Base-by-base conservation (phyloP, 306 rosid genomes). In the Vigna nakashimae region DNA sequence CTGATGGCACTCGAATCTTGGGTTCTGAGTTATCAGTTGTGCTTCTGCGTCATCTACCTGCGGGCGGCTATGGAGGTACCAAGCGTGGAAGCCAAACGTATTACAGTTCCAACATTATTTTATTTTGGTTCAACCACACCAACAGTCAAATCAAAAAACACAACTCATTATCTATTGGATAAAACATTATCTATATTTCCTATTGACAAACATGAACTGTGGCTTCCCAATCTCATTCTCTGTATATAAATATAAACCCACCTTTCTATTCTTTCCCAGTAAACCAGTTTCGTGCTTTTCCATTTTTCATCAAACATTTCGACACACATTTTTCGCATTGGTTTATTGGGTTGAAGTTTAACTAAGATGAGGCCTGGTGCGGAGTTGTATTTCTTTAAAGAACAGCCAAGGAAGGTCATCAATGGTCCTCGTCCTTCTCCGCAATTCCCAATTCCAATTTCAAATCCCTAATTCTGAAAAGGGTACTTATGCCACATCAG, bases 351-450 rank as follows among this genome's bases (percentile, higher is more conserved):
- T 46, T 64, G 9, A 16, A 24, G 12, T 12, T 15, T 26, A 66
- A 13, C 17, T 26, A 69, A 65, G 60, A 78, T 86, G 94, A 83
- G 74, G 49, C 75, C 85, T 24, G 51, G 51, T 22, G 69, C 83
- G 73, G 81, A 78, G 15, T 55, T 69, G 48, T 38, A 65, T 65
- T 71, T 50, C 3, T 73, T 82, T 15, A 45, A 32, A 2, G 77
- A 45, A n/a, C 24, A 56, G 4, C 15, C 87, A 20, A 84, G 57
- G 75, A 79, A 24, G 58, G 69, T 48, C 18, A 80, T 88, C 68
- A 84, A 85, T 7, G 98, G 94, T 9, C 75, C 82, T 38, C 97
- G 97, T 24, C 97, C 97, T 26, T 83, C 97, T 0, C 89, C 97
- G 20, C 20, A 18, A 18, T 18, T 0, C 20, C 20, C 20, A 18